phyloP scores from a whole-genome alignment of 331 rosid genomes.

The Spiraea crenata region DNA sequence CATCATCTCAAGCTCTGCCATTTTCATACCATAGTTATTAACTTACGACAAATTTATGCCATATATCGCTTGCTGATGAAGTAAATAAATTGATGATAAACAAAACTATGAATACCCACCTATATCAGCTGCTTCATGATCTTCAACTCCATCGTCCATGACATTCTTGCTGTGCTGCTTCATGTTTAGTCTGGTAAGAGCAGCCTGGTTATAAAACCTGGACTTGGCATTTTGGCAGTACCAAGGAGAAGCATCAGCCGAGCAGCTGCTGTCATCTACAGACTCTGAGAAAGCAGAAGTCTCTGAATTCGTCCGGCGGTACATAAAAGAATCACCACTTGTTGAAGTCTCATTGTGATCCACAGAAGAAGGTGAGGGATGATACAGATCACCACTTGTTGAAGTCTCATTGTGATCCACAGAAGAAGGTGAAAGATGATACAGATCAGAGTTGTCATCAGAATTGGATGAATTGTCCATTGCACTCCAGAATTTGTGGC shows the following conservation, averaged over 20 bases:
- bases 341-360: constrained; percentile 73
- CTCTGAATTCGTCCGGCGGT: constrained; percentile 59
- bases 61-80: background rate
- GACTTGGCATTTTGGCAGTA: constrained; percentile 49
- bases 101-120: constrained; percentile 42
- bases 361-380: constrained; percentile 61
- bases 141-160: constrained; percentile 44
- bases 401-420: constrained; percentile 71
- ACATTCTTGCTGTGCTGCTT: constrained; percentile 36
- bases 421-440: constrained; percentile 66
- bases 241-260: constrained; percentile 57
- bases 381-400: constrained; percentile 57
- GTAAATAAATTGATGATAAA: background rate
- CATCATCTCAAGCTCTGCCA: constrained; percentile 70
- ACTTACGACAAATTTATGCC: background rate
- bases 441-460: constrained; percentile 54
- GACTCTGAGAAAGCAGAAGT: constrained; percentile 66
- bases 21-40: background rate
- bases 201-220: constrained; percentile 31
- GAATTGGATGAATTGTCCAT: constrained; percentile 56
- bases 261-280: constrained; percentile 49
- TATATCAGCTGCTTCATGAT: constrained; percentile 47
- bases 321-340: constrained; percentile 58
- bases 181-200: constrained; percentile 50
- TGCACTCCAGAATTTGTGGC: constrained; percentile 17